phyloP scores from a whole-genome alignment of 768 basidiomycete species.

The Pholiota microspora region DNA sequence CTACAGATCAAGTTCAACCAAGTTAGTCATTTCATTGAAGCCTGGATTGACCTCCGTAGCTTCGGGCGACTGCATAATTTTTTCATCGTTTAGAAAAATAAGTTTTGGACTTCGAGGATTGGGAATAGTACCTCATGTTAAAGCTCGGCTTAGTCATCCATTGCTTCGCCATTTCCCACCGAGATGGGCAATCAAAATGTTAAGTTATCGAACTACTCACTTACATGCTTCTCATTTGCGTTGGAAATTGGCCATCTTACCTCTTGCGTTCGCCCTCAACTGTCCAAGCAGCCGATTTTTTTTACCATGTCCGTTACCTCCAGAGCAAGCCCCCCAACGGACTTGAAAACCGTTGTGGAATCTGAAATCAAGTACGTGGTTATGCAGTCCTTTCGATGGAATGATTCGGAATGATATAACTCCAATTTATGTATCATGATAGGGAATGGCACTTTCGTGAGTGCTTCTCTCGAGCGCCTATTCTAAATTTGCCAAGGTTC shows the following conservation, averaged over 20 bases:
- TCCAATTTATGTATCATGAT: too few species aligned
- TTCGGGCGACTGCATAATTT: too few species aligned
- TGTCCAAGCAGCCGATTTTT: background rate
- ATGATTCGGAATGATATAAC: too few species aligned
- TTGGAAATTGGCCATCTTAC: too few species aligned
- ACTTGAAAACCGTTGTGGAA: conserved; percentile 56
- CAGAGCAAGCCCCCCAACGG: conserved; percentile 33
- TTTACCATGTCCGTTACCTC: conserved; percentile 3
- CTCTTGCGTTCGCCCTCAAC: too few species aligned
- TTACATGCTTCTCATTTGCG: background rate
- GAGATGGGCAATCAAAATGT: background rate
- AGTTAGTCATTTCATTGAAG: too few species aligned
- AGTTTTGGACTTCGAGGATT: too few species aligned
- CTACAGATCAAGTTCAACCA: background rate
- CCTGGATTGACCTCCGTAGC: too few species aligned
- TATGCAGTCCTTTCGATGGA: too few species aligned
- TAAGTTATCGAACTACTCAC: background rate
- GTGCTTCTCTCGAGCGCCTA: conserved; percentile 19
- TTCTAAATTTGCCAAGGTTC: background rate
- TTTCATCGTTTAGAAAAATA: too few species aligned
- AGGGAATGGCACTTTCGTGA: conserved; percentile 84
- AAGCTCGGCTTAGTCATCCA: background rate
- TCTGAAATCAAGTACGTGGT: conserved; percentile 63
- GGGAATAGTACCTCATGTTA: too few species aligned
- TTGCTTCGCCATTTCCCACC: background rate